Conservation (phyloP, 2,329 filamentous ascomycete genomes). For the Trichophyton mentagrophytes region DNA sequence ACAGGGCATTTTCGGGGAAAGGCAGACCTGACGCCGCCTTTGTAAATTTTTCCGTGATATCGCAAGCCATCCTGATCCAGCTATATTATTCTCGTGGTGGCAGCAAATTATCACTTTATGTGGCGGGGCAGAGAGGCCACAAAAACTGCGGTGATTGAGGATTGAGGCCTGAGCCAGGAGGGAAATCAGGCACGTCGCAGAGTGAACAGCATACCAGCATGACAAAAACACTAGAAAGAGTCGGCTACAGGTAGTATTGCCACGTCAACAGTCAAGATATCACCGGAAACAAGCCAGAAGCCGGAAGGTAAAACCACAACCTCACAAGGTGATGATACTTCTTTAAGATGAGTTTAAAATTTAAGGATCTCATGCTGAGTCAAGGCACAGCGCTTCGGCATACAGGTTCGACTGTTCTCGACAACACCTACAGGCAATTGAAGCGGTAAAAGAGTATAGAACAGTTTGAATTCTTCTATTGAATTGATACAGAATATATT, state of each 20-base stretch:
- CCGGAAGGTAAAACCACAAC: not conserved
- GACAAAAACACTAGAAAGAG: not conserved
- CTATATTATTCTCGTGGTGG: not conserved
- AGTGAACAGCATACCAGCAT: not conserved
- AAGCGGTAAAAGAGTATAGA: not conserved
- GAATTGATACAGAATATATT: not conserved
- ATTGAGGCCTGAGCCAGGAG: not conserved
- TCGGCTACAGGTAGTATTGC: not conserved
- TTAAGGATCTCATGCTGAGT: not conserved
- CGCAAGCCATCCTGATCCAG: constrained; percentile 30
- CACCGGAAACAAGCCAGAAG: no score
- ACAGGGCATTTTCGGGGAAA: not conserved
- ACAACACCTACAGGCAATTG: not conserved
- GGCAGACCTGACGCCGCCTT: constrained; percentile 38
- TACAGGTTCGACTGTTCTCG: not conserved
- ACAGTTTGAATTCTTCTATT: not conserved
- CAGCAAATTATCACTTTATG: not conserved
- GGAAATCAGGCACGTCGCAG: not conserved
- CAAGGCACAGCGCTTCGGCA: not conserved
- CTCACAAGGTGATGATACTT: not conserved
- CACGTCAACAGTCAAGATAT: not conserved
- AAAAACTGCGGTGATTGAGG: not conserved
- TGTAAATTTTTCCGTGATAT: constrained; percentile 46
- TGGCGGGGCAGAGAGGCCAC: not conserved
- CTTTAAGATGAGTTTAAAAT: not conserved